Evolutionary conservation across 805 yeast genomes (phyloP), one percentile per base, ranked within the genome.

Genomic region (Barnettozyma californica): DNA sequence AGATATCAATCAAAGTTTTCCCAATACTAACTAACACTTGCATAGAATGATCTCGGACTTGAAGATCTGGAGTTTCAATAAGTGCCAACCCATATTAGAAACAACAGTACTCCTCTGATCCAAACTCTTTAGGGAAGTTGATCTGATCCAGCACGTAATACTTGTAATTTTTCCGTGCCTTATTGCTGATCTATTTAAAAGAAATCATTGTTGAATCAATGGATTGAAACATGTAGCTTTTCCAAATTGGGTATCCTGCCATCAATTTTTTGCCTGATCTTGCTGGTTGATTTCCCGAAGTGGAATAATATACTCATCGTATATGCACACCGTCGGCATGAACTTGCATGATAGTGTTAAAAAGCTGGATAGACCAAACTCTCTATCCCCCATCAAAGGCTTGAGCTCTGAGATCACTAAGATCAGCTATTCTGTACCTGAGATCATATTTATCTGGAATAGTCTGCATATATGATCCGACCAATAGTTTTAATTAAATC

Each of bases 21-120:
- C 7, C 33, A 11, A 7, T 29, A 29, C 33, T 29, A 38, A 20
- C 44, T n/a, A n/a, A 19, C 18, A 18, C 18, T 16, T 20, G 11
- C 1, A 7, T n/a, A 48, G 56, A 33, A 51, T 23, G 53, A 52
- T 4, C 43, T 57, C 11, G 59, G 61, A 1, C 50, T 57, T n/a
- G 61, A 55, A 4, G 43, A 41, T 9, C 35, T 25, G 5, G 16
- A n/a, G 14, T 26, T 27, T n/a, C 21, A 13, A 26, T 19, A 29
- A 27, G 31, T 19, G 31, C 18, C 23, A 18, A 10, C 38, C 18
- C 23, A 35, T 35, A 4, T 16, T 8, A 4, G 13, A 35, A 18
- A 18, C 18, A 21, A 35, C 16, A 9, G 18, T 35, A 14, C 26
- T 5, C 7, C 8, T 14, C 16, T 16, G 14, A 29, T 13, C 33